Evolutionary conservation across 2,329 filamentous ascomycete species (phyloP).

Genomic region (Sphaceloma murrayae): DNA sequence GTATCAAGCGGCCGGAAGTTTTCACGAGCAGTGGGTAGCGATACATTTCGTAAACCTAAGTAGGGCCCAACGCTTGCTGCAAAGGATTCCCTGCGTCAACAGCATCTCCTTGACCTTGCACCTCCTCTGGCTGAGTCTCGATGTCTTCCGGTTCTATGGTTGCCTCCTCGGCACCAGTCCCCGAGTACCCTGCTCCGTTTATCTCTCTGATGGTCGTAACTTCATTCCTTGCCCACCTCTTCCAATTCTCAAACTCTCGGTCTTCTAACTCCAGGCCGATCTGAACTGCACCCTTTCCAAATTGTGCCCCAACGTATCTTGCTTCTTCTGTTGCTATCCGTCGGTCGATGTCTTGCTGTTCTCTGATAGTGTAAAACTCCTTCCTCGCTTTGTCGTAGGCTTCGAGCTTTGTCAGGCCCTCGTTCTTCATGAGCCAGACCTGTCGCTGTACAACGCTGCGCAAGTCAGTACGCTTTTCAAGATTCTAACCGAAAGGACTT

Average conservation of each 20-base stretch:
- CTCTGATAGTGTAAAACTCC: slow-evolving; percentile 81
- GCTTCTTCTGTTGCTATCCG: slow-evolving; percentile 85
- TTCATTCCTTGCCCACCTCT: slow-evolving; percentile 59
- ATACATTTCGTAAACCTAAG: slow-evolving; percentile 4
- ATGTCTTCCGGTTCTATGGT: slow-evolving; percentile 23
- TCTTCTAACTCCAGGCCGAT: slow-evolving; percentile 78
- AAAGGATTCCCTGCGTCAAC: slow-evolving; percentile 21
- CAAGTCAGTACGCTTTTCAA: not conserved
- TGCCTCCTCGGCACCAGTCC: slow-evolving; percentile 28
- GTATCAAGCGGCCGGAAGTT: no score
- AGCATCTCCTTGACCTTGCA: slow-evolving; percentile 31
- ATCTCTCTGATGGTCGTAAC: slow-evolving; percentile 41
- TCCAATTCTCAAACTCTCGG: slow-evolving; percentile 72
- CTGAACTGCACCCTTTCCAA: slow-evolving; percentile 66
- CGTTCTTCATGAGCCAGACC: slow-evolving; percentile 62
- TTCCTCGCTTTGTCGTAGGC: slow-evolving; percentile 82
- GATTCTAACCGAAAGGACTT: not conserved
- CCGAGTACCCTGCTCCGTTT: slow-evolving; percentile 36
- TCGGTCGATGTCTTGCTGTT: slow-evolving; percentile 70
- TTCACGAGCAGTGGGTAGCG: not conserved
- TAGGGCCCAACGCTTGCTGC: not conserved
- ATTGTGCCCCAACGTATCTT: slow-evolving; percentile 73
- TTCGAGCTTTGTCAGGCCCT: slow-evolving; percentile 35
- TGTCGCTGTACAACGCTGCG: slow-evolving; percentile 84
- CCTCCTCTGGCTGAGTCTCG: slow-evolving; percentile 28